These are phyloP conservation scores for Byssoonygena ceratinophila DNA, from an alignment of 2,329 filamentous ascomycete species.

Conservation along the genomic window DNA sequence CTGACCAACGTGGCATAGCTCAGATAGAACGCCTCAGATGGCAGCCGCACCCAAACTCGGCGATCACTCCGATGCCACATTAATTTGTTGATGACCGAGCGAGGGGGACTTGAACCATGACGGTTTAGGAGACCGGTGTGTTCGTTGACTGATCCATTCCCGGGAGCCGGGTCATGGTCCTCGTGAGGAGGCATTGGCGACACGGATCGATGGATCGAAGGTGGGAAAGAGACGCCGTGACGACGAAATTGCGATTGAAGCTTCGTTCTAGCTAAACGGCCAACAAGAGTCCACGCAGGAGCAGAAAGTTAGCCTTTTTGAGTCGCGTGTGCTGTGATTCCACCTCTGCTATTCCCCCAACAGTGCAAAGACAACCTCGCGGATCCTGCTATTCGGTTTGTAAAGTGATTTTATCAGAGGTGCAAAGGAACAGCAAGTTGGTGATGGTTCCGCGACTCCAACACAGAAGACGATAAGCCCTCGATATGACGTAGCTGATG, in stretches of 20 bases:
- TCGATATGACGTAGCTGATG: not conserved
- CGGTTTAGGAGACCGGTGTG: slow-evolving; percentile 10
- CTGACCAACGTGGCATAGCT: slow-evolving; percentile 38
- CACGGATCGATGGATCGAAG: slow-evolving; percentile 2
- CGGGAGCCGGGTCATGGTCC: slow-evolving; percentile 3
- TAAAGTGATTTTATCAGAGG: not conserved
- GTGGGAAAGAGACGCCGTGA: slow-evolving; percentile 11
- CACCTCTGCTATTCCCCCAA: not conserved
- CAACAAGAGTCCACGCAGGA: not conserved
- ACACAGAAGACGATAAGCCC: not conserved
- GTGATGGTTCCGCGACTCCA: not conserved
- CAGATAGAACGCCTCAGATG: slow-evolving; percentile 30
- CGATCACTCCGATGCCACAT: slow-evolving; percentile 27
- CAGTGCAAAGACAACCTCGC: not conserved
- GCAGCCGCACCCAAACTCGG: slow-evolving; percentile 32
- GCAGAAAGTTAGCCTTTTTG: not conserved
- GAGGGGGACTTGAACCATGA: not conserved
- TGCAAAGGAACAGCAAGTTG: not conserved
- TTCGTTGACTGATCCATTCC: slow-evolving; percentile 15
- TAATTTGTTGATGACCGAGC: slow-evolving; percentile 6
- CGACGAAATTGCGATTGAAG: slow-evolving; percentile 17
- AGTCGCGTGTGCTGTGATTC: not conserved
- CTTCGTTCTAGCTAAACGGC: slow-evolving; percentile 15
- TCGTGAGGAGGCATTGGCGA: slow-evolving; percentile 14
- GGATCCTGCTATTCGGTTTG: not conserved